These are phyloP conservation scores for Volvox africanus DNA, from an alignment of 139 green algal species.

Conservation along the genomic window DNA sequence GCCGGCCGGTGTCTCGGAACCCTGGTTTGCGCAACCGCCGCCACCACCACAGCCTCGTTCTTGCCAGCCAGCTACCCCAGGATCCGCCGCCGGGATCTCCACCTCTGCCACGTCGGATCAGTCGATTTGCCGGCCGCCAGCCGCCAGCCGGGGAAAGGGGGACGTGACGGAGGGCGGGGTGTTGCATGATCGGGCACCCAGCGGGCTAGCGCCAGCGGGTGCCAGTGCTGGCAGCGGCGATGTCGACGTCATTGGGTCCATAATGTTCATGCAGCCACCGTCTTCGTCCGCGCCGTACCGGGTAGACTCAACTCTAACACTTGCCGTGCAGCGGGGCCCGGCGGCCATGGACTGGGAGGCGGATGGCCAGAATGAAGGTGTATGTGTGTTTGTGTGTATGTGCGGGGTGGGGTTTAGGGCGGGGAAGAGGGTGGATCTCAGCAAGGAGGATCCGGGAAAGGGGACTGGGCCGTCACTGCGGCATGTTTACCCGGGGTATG, in stretches of 20 bases:
- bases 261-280: not conserved
- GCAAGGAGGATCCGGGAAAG: no score
- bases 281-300: not conserved
- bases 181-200: not conserved
- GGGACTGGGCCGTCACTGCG: no score
- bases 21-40: not conserved
- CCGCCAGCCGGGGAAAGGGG: not conserved
- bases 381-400: not conserved
- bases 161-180: not conserved
- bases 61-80: not conserved
- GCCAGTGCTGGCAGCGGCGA: not conserved
- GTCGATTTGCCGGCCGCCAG: not conserved
- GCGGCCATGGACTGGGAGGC: constrained; percentile 51
- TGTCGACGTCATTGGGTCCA: not conserved
- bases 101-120: not conserved
- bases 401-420: no score
- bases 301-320: constrained; percentile 25
- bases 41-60: not conserved
- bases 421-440: no score
- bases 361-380: constrained; percentile 33
- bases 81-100: not conserved
- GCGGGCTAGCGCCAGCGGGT: not conserved
- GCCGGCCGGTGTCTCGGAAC: not conserved
- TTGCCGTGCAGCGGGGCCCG: constrained; percentile 39
- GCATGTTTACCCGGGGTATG: no score